Evolutionary conservation across 768 basidiomycete genomes (phyloP).

Genomic region (Dictyophora rubrovolvata): DNA sequence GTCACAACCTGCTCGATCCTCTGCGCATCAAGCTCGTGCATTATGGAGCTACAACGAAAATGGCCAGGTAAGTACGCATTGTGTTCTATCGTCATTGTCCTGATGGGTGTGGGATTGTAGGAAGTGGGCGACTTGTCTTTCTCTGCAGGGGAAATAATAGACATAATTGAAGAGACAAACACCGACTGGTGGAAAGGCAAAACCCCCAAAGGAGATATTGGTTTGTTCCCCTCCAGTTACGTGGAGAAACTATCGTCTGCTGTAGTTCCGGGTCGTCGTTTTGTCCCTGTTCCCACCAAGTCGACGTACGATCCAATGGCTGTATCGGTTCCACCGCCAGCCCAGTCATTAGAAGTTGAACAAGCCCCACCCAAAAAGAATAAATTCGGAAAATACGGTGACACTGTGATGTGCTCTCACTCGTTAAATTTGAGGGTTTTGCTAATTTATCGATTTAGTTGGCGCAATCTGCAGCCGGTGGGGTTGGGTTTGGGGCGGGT

Average conservation of each 20-base stretch:
- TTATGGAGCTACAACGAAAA: constrained; percentile 45
- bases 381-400: constrained; percentile 46
- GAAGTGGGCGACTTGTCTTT: constrained; percentile 77
- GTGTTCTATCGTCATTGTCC: background rate
- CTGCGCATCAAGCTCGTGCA: constrained; percentile 10
- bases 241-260: constrained; percentile 45
- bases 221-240: constrained; percentile 69
- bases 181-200: constrained; percentile 82
- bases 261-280: constrained; percentile 19
- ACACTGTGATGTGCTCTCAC: constrained; percentile 33
- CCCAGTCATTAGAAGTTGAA: constrained; percentile 20
- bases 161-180: constrained; percentile 71
- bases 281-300: constrained; percentile 19
- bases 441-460: constrained; percentile 15
- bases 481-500: constrained; percentile 73
- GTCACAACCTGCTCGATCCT: constrained; percentile 5
- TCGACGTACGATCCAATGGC: constrained; percentile 10
- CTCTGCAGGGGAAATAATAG: constrained; percentile 62
- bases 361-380: constrained; percentile 30
- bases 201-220: constrained; percentile 45
- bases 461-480: constrained; percentile 39
- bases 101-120: constrained; percentile 24
- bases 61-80: constrained; percentile 30
- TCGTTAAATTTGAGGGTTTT: background rate
- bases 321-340: constrained; percentile 13